Conservation (phyloP, 208 protist genomes). For the Tritrichomonas musculus region DNA sequence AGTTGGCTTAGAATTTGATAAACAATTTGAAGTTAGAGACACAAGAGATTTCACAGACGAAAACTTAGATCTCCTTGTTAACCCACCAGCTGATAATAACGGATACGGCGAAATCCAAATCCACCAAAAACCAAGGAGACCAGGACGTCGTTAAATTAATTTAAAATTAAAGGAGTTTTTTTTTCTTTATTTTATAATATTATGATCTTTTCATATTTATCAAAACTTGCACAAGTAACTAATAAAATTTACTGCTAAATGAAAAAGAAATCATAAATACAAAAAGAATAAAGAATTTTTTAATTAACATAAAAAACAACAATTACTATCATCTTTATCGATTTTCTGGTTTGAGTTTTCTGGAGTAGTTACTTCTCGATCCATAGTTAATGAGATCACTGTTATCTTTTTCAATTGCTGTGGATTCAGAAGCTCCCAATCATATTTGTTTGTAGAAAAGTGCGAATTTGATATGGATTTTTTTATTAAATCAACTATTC, state of each 20-base stretch:
- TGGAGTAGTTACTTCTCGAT: no score
- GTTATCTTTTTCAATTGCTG: no score
- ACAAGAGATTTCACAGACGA: not conserved
- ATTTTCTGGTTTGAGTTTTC: no score
- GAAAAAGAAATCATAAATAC: not conserved
- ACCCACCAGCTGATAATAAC: not conserved
- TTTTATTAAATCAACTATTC: no score
- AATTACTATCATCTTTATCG: no score
- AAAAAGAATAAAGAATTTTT: not conserved
- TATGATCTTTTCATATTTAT: not conserved
- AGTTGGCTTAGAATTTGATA: not conserved
- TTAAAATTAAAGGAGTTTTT: not conserved
- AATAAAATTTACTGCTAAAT: not conserved
- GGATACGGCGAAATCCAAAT: not conserved
- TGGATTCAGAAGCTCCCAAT: no score
- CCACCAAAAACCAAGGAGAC: not conserved
- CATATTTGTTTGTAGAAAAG: no score
- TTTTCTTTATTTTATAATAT: not conserved
- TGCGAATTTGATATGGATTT: no score
- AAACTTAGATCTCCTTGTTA: not conserved
- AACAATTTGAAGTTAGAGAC: conserved; percentile 6
- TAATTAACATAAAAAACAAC: no score
- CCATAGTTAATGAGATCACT: no score
- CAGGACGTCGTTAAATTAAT: not conserved
- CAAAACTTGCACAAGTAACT: not conserved